These are phyloP conservation scores for Marchantia polymorpha DNA, from an alignment of 225 moss, liverwort and hornwort genomes.

Conservation along the genomic window DNA sequence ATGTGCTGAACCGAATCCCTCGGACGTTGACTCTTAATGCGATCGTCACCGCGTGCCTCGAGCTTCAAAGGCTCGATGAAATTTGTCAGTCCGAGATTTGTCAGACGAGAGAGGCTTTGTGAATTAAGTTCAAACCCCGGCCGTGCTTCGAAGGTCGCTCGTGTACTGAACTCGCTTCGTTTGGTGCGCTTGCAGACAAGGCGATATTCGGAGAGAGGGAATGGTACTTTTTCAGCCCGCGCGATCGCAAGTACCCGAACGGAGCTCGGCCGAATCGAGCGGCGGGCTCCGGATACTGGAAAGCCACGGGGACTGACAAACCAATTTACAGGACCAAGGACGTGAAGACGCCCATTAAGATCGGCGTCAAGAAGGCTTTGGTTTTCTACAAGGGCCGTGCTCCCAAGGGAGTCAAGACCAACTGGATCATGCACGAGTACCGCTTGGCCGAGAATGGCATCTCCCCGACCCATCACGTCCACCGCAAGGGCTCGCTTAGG, in stretches of 20 bases:
- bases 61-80: not conserved
- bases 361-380: constrained; percentile 97
- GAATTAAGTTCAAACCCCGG: not conserved
- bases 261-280: constrained; percentile 95
- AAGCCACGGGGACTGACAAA: constrained; percentile 98
- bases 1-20: too few species aligned
- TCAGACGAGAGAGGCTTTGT: not conserved
- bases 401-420: constrained; percentile 96
- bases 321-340: constrained; percentile 53
- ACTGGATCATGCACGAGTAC: constrained; percentile 99
- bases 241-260: constrained; percentile 98
- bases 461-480: constrained; percentile 59
- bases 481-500: constrained; percentile 92
- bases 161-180: not conserved
- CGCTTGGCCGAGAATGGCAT: constrained; percentile 81
- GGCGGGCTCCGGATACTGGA: constrained; percentile 98
- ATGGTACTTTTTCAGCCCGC: constrained; percentile 98
- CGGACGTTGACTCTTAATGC: too few species aligned
- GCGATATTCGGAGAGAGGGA: constrained; percentile 96
- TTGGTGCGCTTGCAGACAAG: constrained; percentile 48
- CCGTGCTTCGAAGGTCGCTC: not conserved
- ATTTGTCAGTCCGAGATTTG: not conserved
- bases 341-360: constrained; percentile 57
- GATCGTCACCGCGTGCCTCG: not conserved
- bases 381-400: constrained; percentile 99